Base-by-base conservation (phyloP, 2,329 filamentous ascomycete species). In the Fusarium ambrosium region DNA sequence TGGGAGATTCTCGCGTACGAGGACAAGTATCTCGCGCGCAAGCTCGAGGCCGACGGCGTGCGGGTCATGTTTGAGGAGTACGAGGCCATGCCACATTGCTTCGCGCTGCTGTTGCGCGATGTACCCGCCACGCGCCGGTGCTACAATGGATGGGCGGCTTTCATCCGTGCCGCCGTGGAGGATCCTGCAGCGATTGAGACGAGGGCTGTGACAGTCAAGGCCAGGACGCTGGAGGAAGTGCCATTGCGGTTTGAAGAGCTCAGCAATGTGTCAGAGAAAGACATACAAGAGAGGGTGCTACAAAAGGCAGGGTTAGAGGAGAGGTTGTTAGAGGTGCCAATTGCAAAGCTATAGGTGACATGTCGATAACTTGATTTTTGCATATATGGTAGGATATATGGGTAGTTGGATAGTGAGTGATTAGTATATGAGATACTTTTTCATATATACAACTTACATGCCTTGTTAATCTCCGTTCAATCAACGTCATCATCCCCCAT, bases 11-110 rank as follows among this genome's bases (percentile, higher is more conserved):
- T 96, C 11, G 85, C 89, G 1, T 93, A 94, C 80, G 93, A 95
- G 81, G 87, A 87, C 69, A 87, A 87, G 72, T 89, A 90, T 62
- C 79, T 94, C 3, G 92, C 91, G 0, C 82, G 84, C 45, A 86
- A 87, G 43, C 85, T 93, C 13, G 85, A 85, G 18, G 73, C 77
- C 9, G 89, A 93, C 55, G 90, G 89, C 6, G 92, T 92, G 0
- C 79, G 78, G 0, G 89, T 95, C 0, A 86, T 90, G 4, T 93
- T 91, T 77, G 90, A 94, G 80, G 90, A 94, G 82, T 97, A 91
- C 80, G 92, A 95, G 80, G 92, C 90, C 4, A 96, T 96, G 94
- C 93, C 94, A 64, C 94, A 95, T 82, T 91, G 90, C 75, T 96
- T 94, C 79, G 89, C 88, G 1, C 77, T 91, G 72, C 72, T 94